Base-by-base conservation (phyloP, 2,329 filamentous ascomycete species). In the Colletotrichum graminicola region DNA sequence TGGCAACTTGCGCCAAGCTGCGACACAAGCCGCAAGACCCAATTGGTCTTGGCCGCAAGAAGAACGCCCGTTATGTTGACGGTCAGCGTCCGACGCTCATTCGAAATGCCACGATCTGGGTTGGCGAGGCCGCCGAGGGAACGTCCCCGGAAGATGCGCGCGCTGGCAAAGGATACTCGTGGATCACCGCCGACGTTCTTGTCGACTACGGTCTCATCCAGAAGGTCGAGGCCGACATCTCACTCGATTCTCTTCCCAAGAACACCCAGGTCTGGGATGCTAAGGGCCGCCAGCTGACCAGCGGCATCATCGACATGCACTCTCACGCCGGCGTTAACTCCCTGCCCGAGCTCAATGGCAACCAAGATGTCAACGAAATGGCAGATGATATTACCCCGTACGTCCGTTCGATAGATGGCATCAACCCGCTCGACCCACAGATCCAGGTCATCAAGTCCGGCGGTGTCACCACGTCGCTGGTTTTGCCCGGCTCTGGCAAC, bases 241-340 rank as follows among this genome's bases (percentile, higher is more conserved):
- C 81, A 0, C 67, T 78, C 10, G 75, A 77, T 3, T 78, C 79
- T 0, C 76, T 91, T 34, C 81, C 88, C 1, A 76, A 84, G 2
- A 83, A 87, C 59, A 84, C 83, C 0, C 73, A 86, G 5, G 76
- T 90, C 11, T 91, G 85, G 77, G 83, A 92, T 65, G 90, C 89
- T 5, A 78, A 84, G 34, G 90, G 91, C 1, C 86, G 89, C 3
- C 88, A 85, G 67, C 81, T 93, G 26, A 93, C 91, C 0, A 84
- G 85, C 10, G 91, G 91, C 21, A 89, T 93, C 75, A 88, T 93
- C 59, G 91, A 93, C 76, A 92, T 93, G 89, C 91, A 93, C 79
- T 90, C 86, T 43, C 91, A 93, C 76, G 85, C 89, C 2, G 89
- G 90, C 10, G 86, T 91, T 0, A 82, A 85, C 39, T 83, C 86